Percentiles rank a stretch among this genome's conserved stretches.
Conservation (phyloP, 352 stramenopile genomes). For the Phytophthora boehmeriae region DNA sequence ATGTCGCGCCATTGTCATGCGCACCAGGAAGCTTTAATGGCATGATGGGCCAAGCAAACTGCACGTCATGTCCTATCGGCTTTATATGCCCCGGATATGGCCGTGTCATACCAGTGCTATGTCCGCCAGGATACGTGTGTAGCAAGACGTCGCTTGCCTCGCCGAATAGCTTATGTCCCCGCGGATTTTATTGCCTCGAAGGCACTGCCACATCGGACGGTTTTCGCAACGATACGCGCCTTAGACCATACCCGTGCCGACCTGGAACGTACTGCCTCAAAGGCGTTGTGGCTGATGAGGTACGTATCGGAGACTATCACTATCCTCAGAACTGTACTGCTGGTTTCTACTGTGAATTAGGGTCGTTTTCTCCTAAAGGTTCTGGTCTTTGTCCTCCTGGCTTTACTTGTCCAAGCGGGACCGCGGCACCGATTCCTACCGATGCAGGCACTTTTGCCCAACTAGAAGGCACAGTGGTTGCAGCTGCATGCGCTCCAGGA, state of each 20-base stretch:
- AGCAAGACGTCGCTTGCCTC: conserved; percentile 79
- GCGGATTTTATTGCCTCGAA: conserved; percentile 95
- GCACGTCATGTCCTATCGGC: conserved; percentile 88
- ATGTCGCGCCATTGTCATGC: conserved; percentile 89
- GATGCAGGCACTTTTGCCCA: conserved; percentile 91
- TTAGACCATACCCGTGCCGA: conserved; percentile 94
- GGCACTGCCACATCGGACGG: conserved; percentile 94
- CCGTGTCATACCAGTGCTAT: conserved; percentile 91
- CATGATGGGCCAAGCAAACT: conserved; percentile 91
- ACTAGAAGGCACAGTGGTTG: conserved; percentile 90
- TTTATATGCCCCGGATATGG: conserved; percentile 95
- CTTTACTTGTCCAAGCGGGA: conserved; percentile 95
- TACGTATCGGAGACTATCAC: conserved; percentile 85
- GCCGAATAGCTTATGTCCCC: conserved; percentile 93
- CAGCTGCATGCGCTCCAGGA: conserved; percentile 93
- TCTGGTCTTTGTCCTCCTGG: conserved; percentile 93
- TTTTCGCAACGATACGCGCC: conserved; percentile 96
- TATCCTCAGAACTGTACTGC: conserved; percentile 94
- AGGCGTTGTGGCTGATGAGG: conserved; percentile 91
- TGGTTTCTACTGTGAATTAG: conserved; percentile 96
- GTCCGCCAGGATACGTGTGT: conserved; percentile 93
- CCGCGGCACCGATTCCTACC: conserved; percentile 93
- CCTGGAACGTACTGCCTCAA: conserved; percentile 96
- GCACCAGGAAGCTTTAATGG: conserved; percentile 93
- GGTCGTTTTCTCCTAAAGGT: conserved; percentile 91